Conservation (phyloP, 2,329 filamentous ascomycete species). For the Colletotrichum sp. region DNA sequence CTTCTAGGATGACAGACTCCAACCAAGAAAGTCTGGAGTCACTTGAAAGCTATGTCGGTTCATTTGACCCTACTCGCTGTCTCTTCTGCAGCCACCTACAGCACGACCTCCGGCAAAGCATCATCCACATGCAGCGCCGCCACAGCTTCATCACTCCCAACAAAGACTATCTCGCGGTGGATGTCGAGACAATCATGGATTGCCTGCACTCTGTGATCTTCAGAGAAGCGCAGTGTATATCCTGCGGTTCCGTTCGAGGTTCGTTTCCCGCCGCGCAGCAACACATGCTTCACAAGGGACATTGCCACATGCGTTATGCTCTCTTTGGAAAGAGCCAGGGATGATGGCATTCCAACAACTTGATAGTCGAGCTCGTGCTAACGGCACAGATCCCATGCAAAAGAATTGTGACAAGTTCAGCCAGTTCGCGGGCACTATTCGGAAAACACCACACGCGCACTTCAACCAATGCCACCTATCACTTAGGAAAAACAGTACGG, state of each 20-base stretch:
- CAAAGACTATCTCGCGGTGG: constrained; percentile 43
- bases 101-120: constrained; percentile 36
- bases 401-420: too few species aligned
- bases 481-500: too few species aligned
- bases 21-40: rapidly evolving
- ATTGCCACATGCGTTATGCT: too few species aligned
- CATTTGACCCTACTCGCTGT: constrained; percentile 37
- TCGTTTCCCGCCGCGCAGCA: constrained; percentile 52
- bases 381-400: too few species aligned
- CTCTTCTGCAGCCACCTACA: constrained; percentile 45
- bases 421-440: too few species aligned
- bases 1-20: rapidly evolving
- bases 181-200: constrained; percentile 48
- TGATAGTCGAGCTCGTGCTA: too few species aligned
- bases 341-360: too few species aligned
- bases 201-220: constrained; percentile 53
- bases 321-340: too few species aligned
- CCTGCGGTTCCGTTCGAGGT: constrained; percentile 47
- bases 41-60: neutral
- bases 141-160: constrained; percentile 52
- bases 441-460: too few species aligned
- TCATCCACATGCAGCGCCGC: constrained; percentile 51
- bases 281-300: constrained; percentile 54
- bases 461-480: too few species aligned
- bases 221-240: constrained; percentile 54